Evolutionary conservation across 192 early-diverging fungal species (phyloP).

Genomic region (Funneliformis mosseae): DNA sequence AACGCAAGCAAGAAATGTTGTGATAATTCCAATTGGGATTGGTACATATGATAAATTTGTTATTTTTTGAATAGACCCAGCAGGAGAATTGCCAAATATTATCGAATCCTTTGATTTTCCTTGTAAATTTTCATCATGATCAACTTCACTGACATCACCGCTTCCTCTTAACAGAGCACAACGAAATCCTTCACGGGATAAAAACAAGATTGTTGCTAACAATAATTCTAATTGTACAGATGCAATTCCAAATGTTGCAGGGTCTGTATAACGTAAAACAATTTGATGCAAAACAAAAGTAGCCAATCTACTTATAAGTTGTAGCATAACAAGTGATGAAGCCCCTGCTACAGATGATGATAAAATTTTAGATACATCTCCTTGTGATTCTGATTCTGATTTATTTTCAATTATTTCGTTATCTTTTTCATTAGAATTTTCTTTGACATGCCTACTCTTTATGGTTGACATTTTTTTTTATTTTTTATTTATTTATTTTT

Average conservation of each 20-base stretch:
- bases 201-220: slow-evolving; percentile 87
- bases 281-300: slow-evolving; percentile 86
- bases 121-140: slow-evolving; percentile 36
- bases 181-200: slow-evolving; percentile 83
- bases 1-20: slow-evolving; percentile 54
- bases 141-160: slow-evolving; percentile 8
- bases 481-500: no score
- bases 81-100: slow-evolving; percentile 22
- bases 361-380: slow-evolving; percentile 43
- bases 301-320: slow-evolving; percentile 69
- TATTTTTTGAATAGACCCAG: slow-evolving; percentile 51
- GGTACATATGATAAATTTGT: slow-evolving; percentile 78
- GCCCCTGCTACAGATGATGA: slow-evolving; percentile 71
- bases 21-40: slow-evolving; percentile 60
- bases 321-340: slow-evolving; percentile 73
- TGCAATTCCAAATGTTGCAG: slow-evolving; percentile 79
- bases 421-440: background rate
- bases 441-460: background rate
- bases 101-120: slow-evolving; percentile 27
- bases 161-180: slow-evolving; percentile 68
- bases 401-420: background rate
- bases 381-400: slow-evolving; percentile 21
- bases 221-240: slow-evolving; percentile 84
- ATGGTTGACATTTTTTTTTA: background rate
- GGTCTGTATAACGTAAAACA: slow-evolving; percentile 69